Percentiles rank a stretch among this genome's conserved stretches.
phyloP scores from a whole-genome alignment of 208 protist species.

The Endotrypanum monterogeii region DNA sequence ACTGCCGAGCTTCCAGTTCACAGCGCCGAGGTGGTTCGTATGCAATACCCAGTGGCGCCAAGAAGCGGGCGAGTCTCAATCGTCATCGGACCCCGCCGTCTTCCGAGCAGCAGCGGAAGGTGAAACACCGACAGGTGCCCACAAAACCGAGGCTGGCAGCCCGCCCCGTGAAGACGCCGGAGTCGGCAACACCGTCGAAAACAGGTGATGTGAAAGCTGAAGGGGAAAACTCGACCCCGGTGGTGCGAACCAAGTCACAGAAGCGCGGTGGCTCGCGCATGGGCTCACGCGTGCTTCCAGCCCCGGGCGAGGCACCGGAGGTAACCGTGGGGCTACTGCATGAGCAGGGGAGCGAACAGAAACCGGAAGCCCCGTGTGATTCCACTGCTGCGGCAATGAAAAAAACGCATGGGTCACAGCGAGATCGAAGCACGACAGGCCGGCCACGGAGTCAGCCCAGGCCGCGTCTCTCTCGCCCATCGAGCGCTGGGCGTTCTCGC shows the following conservation, averaged over 20 bases:
- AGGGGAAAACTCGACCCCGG: conserved; percentile 1
- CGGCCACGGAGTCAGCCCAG: background rate
- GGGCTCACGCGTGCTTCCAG: conserved; percentile 21
- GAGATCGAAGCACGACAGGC: background rate
- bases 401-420: conserved; percentile 3
- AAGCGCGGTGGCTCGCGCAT: conserved; percentile 22
- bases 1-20: background rate
- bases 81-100: conserved; percentile 9
- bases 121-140: conserved; percentile 7
- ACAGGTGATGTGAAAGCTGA: background rate
- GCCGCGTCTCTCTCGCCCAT: background rate
- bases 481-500: conserved; percentile 4
- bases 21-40: background rate
- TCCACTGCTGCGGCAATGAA: conserved; percentile 9
- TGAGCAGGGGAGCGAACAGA: conserved; percentile 16
- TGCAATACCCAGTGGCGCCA: background rate
- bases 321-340: conserved; percentile 36
- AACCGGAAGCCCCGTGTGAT: conserved; percentile 7
- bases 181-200: background rate
- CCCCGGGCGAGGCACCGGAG: conserved; percentile 24
- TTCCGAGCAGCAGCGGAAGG: conserved; percentile 11
- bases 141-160: conserved; percentile 13
- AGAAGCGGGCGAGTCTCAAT: background rate
- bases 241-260: conserved; percentile 24
- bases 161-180: conserved; percentile 3